These are phyloP conservation scores for Saccharomycopsis synnaedendra DNA, from an alignment of 805 yeast species.

Conservation along the genomic window DNA sequence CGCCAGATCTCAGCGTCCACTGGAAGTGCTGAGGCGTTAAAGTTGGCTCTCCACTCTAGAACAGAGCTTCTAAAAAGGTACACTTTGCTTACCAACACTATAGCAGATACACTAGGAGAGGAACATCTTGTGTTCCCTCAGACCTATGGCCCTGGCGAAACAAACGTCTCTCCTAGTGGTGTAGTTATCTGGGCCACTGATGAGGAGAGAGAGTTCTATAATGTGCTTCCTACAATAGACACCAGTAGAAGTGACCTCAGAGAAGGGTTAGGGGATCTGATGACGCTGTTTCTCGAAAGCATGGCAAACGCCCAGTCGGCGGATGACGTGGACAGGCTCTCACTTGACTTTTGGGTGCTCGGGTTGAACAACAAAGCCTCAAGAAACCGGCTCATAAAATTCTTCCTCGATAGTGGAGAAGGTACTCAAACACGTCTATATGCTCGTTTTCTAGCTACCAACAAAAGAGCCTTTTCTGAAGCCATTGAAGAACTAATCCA, in stretches of 20 bases:
- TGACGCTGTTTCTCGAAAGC: conserved; percentile 31
- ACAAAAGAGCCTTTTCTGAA: conserved; percentile 36
- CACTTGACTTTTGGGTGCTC: conserved; percentile 35
- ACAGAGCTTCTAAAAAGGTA: conserved; percentile 34
- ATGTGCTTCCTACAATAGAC: conserved; percentile 23
- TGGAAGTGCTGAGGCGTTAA: conserved; percentile 24
- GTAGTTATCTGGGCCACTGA: conserved; percentile 21
- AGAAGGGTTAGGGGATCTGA: conserved; percentile 17
- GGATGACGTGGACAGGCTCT: conserved; percentile 38
- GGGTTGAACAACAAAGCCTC: conserved; percentile 64
- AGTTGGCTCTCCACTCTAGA: conserved; percentile 25
- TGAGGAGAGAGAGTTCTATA: conserved; percentile 56
- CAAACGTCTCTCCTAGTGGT: background rate
- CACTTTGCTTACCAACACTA: background rate
- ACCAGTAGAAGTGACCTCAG: background rate
- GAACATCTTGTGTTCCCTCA: conserved; percentile 17
- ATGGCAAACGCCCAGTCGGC: conserved; percentile 34
- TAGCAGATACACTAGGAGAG: conserved; percentile 19
- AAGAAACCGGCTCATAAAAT: conserved; percentile 43
- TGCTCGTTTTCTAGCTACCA: conserved; percentile 60
- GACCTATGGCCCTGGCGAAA: conserved; percentile 1
- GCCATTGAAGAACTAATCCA: conserved; percentile 41
- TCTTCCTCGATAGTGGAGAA: conserved; percentile 39
- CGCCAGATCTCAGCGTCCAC: background rate
- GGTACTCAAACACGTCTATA: conserved; percentile 36